phyloP scores from a whole-genome alignment of 768 basidiomycete species.

The Rubroboletus satanas region DNA sequence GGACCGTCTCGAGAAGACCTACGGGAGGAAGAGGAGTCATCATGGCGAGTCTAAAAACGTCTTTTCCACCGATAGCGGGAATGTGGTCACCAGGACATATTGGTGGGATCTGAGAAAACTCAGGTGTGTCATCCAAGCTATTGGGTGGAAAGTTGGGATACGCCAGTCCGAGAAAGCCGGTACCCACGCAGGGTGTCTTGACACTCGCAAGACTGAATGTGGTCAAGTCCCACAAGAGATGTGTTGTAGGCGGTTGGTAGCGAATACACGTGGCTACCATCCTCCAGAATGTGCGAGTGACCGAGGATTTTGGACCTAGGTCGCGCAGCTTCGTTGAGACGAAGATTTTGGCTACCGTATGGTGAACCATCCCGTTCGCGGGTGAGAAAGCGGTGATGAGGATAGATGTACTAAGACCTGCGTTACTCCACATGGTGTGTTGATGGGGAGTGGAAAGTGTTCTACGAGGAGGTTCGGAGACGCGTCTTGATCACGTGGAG shows the following conservation, averaged over 20 bases:
- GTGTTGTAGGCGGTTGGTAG: constrained; percentile 19
- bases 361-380: constrained; percentile 29
- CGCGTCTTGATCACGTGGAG: constrained; percentile 24
- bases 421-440: constrained; percentile 24
- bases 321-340: constrained; percentile 26
- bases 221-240: constrained; percentile 18
- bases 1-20: constrained; percentile 17
- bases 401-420: constrained; percentile 26
- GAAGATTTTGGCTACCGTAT: constrained; percentile 24
- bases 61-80: background rate
- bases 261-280: constrained; percentile 24
- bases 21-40: constrained; percentile 21
- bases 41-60: constrained; percentile 15
- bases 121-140: constrained; percentile 19
- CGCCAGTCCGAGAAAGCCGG: constrained; percentile 23
- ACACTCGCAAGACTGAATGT: constrained; percentile 27
- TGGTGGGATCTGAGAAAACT: constrained; percentile 10
- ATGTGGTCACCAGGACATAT: constrained; percentile 16
- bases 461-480: background rate
- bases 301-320: constrained; percentile 23
- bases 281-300: constrained; percentile 22
- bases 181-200: constrained; percentile 16
- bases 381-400: constrained; percentile 23
- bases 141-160: background rate
- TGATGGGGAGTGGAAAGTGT: background rate